These are phyloP conservation scores for Suillus fuscotomentosus DNA, from an alignment of 768 basidiomycete species.

Conservation along the genomic window DNA sequence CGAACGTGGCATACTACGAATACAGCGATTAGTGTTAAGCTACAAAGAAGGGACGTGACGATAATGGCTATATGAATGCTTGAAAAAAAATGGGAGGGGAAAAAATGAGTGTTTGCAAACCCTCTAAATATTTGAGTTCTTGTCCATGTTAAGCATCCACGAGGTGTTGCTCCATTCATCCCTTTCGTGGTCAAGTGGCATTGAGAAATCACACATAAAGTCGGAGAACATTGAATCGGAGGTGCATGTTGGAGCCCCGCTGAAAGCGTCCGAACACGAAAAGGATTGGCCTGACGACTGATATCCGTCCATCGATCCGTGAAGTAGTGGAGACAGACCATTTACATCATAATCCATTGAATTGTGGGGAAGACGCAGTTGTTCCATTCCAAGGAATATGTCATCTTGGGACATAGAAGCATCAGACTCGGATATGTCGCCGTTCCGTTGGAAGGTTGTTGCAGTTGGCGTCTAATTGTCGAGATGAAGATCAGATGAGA, in stretches of 20 bases:
- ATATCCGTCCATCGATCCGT: neutral
- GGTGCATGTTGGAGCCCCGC: neutral
- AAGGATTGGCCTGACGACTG: neutral
- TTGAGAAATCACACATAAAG: neutral
- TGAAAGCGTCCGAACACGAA: neutral
- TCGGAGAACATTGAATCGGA: neutral
- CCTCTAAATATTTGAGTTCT: neutral
- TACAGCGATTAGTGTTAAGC: neutral
- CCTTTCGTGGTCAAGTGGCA: neutral
- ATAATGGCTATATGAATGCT: neutral
- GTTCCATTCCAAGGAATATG: conserved; percentile 4
- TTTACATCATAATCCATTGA: neutral
- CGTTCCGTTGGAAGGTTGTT: conserved; percentile 15
- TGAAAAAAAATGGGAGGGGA: too few relatives aligned
- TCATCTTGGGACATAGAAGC: neutral
- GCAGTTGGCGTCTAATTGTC: conserved; percentile 26
- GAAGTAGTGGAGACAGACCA: neutral
- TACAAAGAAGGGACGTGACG: neutral
- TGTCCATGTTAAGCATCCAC: neutral
- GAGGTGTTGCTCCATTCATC: neutral
- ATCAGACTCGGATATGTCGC: neutral
- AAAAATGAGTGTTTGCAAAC: neutral
- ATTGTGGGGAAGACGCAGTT: conserved; percentile 1
- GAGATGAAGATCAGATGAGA: conserved; percentile 4
- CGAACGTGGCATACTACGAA: neutral